Percentiles rank a stretch among this genome's conserved stretches.
These are phyloP conservation scores for Mastigamoeba balamuthi DNA, from an alignment of 78 protist genomes.

Conservation along the genomic window DNA sequence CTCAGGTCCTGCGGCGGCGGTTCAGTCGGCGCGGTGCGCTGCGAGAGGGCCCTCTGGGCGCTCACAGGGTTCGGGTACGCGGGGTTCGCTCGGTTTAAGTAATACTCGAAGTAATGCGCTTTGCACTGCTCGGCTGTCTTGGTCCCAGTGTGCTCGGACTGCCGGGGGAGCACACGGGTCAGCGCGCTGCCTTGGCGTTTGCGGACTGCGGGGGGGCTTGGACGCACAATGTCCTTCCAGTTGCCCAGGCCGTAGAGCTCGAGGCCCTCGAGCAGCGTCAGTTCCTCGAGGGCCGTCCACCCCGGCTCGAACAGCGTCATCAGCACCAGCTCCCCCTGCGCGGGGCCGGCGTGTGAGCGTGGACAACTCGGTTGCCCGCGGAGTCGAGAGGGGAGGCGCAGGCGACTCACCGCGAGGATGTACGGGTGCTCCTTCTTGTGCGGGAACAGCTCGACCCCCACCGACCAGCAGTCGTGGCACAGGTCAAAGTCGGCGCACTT, in stretches of 20 bases:
- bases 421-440: slow-evolving; percentile 48
- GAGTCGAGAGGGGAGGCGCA: slow-evolving; percentile 46
- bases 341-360: too few relatives aligned
- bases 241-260: slow-evolving; percentile 40
- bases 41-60: not conserved
- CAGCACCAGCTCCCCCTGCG: too few relatives aligned
- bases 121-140: slow-evolving; percentile 43
- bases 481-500: slow-evolving; percentile 42
- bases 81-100: slow-evolving; percentile 25
- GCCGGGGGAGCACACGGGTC: too few relatives aligned
- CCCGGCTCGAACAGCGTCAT: too few relatives aligned
- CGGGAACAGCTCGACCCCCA: slow-evolving; percentile 37
- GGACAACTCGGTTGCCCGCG: too few relatives aligned
- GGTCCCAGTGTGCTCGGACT: slow-evolving; percentile 43
- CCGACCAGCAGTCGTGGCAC: slow-evolving; percentile 45
- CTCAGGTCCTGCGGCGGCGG: not conserved
- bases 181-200: too few relatives aligned
- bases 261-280: slow-evolving; percentile 30
- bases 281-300: slow-evolving; percentile 55
- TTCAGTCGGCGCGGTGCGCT: not conserved
- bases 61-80: slow-evolving; percentile 9
- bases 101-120: slow-evolving; percentile 28
- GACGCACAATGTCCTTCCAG: slow-evolving; percentile 48
- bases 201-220: too few relatives aligned
- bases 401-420: slow-evolving; percentile 15